Conservation (phyloP, 2,329 filamentous ascomycete species). For the Hymenoscyphus albidus region DNA sequence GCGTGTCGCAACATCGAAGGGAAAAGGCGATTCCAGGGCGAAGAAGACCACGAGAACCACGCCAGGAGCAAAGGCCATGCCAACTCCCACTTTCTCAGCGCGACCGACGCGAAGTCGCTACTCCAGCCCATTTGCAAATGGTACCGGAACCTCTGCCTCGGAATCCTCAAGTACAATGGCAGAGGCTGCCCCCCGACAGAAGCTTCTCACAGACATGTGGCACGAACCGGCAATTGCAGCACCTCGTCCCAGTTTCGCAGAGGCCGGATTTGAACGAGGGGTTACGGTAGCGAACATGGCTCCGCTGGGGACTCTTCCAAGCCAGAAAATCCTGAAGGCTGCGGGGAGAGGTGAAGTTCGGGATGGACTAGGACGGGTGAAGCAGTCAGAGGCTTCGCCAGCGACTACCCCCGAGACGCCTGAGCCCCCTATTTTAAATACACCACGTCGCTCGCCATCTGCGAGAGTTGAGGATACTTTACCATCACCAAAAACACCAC, state of each 20-base stretch:
- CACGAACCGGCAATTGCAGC: conserved; percentile 52
- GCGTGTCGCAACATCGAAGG: conserved; percentile 17
- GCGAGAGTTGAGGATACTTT: conserved; percentile 16
- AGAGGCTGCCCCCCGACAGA: conserved; percentile 20
- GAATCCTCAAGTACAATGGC: conserved; percentile 12
- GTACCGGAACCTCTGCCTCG: conserved; percentile 16
- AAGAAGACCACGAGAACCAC: conserved; percentile 13
- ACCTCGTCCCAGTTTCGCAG: conserved; percentile 68
- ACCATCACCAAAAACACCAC: conserved; percentile 14
- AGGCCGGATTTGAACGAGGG: conserved; percentile 65
- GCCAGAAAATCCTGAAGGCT: conserved; percentile 53
- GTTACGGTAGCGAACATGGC: conserved; percentile 83
- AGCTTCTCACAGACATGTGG: conserved; percentile 43
- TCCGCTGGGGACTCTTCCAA: conserved; percentile 70
- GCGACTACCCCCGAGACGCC: conserved; percentile 29
- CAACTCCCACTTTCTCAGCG: conserved; percentile 17
- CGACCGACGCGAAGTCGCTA: conserved; percentile 31
- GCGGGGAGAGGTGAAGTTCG: conserved; percentile 26
- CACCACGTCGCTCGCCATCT: conserved; percentile 19
- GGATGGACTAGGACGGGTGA: conserved; percentile 23
- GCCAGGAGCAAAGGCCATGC: conserved; percentile 30
- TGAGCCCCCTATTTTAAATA: conserved; percentile 18
- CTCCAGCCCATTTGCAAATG: conserved; percentile 28
- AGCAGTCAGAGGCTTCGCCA: conserved; percentile 25
- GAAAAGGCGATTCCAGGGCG: conserved; percentile 12